Conservation (phyloP, 2,329 filamentous ascomycete species). For the Cercospora zeina region DNA sequence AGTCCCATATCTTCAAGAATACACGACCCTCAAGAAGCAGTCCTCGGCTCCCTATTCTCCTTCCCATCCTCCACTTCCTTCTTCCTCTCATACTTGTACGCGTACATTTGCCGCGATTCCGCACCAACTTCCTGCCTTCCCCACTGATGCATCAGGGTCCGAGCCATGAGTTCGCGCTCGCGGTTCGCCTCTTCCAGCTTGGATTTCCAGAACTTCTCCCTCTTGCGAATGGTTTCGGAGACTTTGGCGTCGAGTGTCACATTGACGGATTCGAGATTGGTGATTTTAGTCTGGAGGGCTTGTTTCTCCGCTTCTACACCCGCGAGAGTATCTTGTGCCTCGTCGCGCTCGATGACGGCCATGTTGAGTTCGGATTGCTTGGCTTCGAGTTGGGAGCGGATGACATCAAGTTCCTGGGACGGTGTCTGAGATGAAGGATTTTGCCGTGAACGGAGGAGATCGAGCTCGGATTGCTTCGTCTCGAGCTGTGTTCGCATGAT, state of each 20-base stretch:
- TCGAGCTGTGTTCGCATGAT: slow-evolving; percentile 29
- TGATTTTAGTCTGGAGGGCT: slow-evolving; percentile 16
- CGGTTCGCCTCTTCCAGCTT: slow-evolving; percentile 32
- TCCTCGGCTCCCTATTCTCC: slow-evolving; percentile 20
- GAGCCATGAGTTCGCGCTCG: slow-evolving; percentile 39
- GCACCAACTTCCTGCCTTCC: slow-evolving; percentile 57
- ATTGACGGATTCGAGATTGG: slow-evolving; percentile 30
- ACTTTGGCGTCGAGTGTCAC: slow-evolving; percentile 31
- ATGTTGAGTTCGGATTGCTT: slow-evolving; percentile 33
- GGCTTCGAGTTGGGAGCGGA: slow-evolving; percentile 30
- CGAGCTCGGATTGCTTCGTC: slow-evolving; percentile 30
- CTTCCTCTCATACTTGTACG: slow-evolving; percentile 36
- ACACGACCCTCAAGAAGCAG: background rate
- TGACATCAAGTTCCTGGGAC: slow-evolving; percentile 21
- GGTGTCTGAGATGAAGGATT: slow-evolving; percentile 21
- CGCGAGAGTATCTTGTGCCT: slow-evolving; percentile 29
- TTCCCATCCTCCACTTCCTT: slow-evolving; percentile 10
- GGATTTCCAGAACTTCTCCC: slow-evolving; percentile 32
- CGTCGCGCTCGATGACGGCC: slow-evolving; percentile 34
- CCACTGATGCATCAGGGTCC: slow-evolving; percentile 76
- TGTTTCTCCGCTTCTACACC: slow-evolving; percentile 15
- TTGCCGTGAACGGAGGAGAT: slow-evolving; percentile 23
- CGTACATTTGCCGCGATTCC: slow-evolving; percentile 38
- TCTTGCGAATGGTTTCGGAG: slow-evolving; percentile 28
- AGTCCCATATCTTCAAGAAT: background rate